Evolutionary conservation across 805 yeast genomes (phyloP).

Genomic region (Citeromyces matritensis): DNA sequence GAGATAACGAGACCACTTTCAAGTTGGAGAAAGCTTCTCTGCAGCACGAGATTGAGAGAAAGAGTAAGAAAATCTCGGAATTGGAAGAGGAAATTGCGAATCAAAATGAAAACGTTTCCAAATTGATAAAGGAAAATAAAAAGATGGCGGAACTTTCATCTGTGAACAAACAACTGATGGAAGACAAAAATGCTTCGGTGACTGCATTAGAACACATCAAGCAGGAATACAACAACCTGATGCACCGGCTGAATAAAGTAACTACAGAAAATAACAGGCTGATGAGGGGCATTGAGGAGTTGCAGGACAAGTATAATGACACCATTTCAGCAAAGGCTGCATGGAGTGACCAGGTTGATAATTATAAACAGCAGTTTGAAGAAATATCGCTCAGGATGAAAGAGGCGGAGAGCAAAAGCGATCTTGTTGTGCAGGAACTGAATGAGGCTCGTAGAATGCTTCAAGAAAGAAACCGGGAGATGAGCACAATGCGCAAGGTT

Average conservation of each 20-base stretch:
- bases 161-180: slow-evolving; percentile 17
- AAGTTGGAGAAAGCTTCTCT: slow-evolving; percentile 32
- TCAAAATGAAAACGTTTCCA: slow-evolving; percentile 14
- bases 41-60: slow-evolving; percentile 22
- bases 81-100: slow-evolving; percentile 22
- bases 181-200: slow-evolving; percentile 22
- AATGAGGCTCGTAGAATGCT: slow-evolving; percentile 55
- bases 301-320: slow-evolving; percentile 21
- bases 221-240: slow-evolving; percentile 15
- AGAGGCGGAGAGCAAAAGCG: slow-evolving; percentile 47
- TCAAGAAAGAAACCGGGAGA: slow-evolving; percentile 73
- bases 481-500: slow-evolving; percentile 54
- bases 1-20: slow-evolving; percentile 19
- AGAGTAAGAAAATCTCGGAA: slow-evolving; percentile 17
- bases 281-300: slow-evolving; percentile 20
- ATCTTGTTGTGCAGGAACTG: slow-evolving; percentile 71
- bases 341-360: slow-evolving; percentile 24
- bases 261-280: slow-evolving; percentile 26
- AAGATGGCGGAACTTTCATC: slow-evolving; percentile 22
- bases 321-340: slow-evolving; percentile 12
- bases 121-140: slow-evolving; percentile 21
- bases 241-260: slow-evolving; percentile 21
- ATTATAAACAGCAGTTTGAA: slow-evolving; percentile 52
- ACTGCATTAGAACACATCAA: slow-evolving; percentile 24
- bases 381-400: slow-evolving; percentile 52